phyloP scores from a whole-genome alignment of 2,329 filamentous ascomycete genomes.

The Claviceps capensis region DNA sequence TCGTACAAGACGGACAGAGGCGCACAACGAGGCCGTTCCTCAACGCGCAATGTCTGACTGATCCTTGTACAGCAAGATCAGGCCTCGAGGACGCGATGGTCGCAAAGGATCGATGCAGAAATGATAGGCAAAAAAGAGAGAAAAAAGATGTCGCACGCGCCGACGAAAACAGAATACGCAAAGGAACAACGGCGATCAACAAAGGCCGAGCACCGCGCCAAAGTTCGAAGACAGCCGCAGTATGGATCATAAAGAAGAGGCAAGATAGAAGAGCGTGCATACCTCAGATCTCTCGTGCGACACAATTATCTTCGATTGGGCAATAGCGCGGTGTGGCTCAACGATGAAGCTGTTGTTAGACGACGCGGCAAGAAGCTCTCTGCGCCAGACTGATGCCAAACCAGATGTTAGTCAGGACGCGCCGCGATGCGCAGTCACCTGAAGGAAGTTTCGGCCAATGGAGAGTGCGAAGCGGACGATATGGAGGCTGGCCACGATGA shows the following conservation, averaged over 20 bases:
- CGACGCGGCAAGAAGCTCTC: slow-evolving; percentile 9
- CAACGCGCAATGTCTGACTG: neutral
- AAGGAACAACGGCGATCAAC: neutral
- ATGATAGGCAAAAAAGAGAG: neutral
- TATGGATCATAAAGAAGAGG: neutral
- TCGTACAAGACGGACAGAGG: neutral
- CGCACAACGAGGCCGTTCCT: slow-evolving; percentile 1
- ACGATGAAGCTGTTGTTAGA: slow-evolving; percentile 2
- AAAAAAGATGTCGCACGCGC: neutral
- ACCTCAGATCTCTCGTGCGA: slow-evolving; percentile 2
- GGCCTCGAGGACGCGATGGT: neutral
- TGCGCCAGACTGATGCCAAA: slow-evolving; percentile 12
- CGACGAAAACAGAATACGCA: neutral
- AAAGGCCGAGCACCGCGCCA: neutral
- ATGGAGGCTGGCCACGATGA: slow-evolving; percentile 31
- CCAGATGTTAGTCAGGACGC: slow-evolving; percentile 9
- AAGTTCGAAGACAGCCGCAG: neutral
- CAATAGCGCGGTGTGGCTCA: slow-evolving; percentile 8
- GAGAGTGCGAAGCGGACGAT: slow-evolving; percentile 25
- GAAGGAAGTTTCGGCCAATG: slow-evolving; percentile 35
- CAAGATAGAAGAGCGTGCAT: neutral
- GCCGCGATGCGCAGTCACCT: slow-evolving; percentile 31
- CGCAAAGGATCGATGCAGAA: slow-evolving; percentile 1
- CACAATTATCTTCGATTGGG: slow-evolving; percentile 1
- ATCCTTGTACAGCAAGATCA: neutral